Evolutionary conservation across 345 rosid genomes (phyloP), one percentile per base, ranked within the genome.

Genomic region (Bretschneidera sinensis): DNA sequence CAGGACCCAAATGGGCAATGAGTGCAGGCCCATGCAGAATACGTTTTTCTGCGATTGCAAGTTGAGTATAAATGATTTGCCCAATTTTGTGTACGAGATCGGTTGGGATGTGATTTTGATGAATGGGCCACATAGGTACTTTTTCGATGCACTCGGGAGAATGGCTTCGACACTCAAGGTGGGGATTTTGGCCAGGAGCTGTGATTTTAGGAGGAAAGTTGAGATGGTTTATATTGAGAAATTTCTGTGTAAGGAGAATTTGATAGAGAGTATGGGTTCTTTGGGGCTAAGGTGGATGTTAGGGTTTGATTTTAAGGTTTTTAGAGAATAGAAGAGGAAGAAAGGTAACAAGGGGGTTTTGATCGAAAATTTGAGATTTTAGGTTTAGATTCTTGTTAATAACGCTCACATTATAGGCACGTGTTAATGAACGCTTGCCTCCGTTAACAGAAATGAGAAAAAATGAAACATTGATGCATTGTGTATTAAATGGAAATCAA

Each of bases 11-110:
- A 64, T 65, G 24, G 19, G 45, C 11, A 59, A 53, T 35, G 96
- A 92, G 24, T 92, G 98, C 64, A 59, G 78, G 57, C 98, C 97
- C 1, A 89, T 87, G n/a, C 98, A 89, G 77, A 89, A 92, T 66
- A 80, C 89, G 0, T 52, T 92, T 18, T 92, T 85, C 78, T 92
- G 96, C 0, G 97, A 92, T 24, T 92, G 98, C 70, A 78, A 71
- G 45, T 69, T 92, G 0, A 96, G 79, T 1, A 77, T 92, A 47
- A 92, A 92, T 58, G 96, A 86, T 59, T 60, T 92, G 69, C 98
- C 96, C 0, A 87, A 92, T 72, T 89, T 87, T 51, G 76, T 89
- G 6, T 92, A 92, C 57, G 86, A 87, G 24, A 69, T 85, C 57
- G 72, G 73, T 4, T 92, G 98, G 97, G 97, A 92, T 65, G 81